Conservation (phyloP, 1,139 yeast species). For the Blastobotrys arbuscula region DNA sequence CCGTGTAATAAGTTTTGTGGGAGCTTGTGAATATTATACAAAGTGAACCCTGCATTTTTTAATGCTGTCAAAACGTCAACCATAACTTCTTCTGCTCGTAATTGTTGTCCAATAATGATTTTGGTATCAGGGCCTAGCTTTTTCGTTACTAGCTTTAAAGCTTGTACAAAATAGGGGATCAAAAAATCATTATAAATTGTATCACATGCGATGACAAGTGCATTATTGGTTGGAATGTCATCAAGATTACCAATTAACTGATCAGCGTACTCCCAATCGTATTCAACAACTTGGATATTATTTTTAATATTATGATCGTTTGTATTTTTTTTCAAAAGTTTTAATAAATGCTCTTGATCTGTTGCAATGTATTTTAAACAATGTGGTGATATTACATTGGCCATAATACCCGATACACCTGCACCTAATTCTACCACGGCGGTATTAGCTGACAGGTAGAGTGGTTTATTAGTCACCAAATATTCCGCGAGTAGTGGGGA, state of each 20-base stretch:
- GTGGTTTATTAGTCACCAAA: conserved; percentile 33
- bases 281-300: conserved; percentile 48
- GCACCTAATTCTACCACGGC: conserved; percentile 58
- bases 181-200: conserved; percentile 64
- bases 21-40: conserved; percentile 36
- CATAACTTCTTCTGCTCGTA: conserved; percentile 50
- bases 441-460: conserved; percentile 16
- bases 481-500: conserved; percentile 51
- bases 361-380: conserved; percentile 47
- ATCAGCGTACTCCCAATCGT: conserved; percentile 59
- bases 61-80: conserved; percentile 42
- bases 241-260: conserved; percentile 16
- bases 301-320: conserved; percentile 40
- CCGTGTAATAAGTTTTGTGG: conserved; percentile 37
- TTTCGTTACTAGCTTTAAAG: conserved; percentile 37
- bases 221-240: conserved; percentile 9
- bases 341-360: conserved; percentile 56
- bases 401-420: conserved; percentile 57
- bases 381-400: conserved; percentile 41
- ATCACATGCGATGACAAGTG: conserved; percentile 57
- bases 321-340: conserved; percentile 29
- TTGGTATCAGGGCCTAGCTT: conserved; percentile 29
- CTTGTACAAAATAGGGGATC: conserved; percentile 45
- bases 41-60: conserved; percentile 41
- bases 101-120: conserved; percentile 48